These are phyloP conservation scores for Russula sp. DNA, from an alignment of 768 basidiomycete genomes.

Conservation along the genomic window DNA sequence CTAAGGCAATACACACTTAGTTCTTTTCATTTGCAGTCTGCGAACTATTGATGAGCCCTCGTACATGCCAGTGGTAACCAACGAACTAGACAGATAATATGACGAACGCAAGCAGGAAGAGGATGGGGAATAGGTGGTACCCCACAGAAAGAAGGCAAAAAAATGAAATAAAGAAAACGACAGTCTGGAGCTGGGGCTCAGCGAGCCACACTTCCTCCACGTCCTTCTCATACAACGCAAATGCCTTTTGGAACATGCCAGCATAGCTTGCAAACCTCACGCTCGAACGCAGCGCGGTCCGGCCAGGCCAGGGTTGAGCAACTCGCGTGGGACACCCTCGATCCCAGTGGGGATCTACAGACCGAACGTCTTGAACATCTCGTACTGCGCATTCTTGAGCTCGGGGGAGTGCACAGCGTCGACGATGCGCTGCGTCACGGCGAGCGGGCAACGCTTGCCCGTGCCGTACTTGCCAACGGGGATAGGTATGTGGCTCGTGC, in stretches of 20 bases:
- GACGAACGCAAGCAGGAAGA: neutral
- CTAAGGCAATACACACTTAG: slow-evolving; percentile 36
- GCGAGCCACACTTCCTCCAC: slow-evolving; percentile 79
- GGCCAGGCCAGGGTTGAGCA: slow-evolving; percentile 93
- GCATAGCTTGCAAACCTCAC: slow-evolving; percentile 81
- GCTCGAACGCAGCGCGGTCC: slow-evolving; percentile 85
- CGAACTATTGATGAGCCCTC: neutral
- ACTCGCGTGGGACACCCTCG: slow-evolving; percentile 83
- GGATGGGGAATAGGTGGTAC: neutral
- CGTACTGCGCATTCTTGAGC: slow-evolving; percentile 81
- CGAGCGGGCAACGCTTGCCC: slow-evolving; percentile 94
- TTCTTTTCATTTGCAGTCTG: neutral
- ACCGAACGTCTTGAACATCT: slow-evolving; percentile 77
- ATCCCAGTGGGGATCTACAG: slow-evolving; percentile 78
- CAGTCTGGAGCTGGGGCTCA: slow-evolving; percentile 49
- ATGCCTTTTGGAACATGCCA: slow-evolving; percentile 92
- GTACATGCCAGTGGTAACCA: neutral
- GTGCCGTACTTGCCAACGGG: slow-evolving; percentile 54
- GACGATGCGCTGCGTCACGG: slow-evolving; percentile 92
- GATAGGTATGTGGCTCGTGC: no score
- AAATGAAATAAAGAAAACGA: neutral
- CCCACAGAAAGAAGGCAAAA: neutral
- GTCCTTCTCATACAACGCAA: slow-evolving; percentile 84
- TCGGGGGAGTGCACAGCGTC: slow-evolving; percentile 68
- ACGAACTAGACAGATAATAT: neutral